Percentiles rank a stretch among this genome's conserved stretches.
Conservation (phyloP, 176 grass and related monocot species). For the Luzula sylvatica region DNA sequence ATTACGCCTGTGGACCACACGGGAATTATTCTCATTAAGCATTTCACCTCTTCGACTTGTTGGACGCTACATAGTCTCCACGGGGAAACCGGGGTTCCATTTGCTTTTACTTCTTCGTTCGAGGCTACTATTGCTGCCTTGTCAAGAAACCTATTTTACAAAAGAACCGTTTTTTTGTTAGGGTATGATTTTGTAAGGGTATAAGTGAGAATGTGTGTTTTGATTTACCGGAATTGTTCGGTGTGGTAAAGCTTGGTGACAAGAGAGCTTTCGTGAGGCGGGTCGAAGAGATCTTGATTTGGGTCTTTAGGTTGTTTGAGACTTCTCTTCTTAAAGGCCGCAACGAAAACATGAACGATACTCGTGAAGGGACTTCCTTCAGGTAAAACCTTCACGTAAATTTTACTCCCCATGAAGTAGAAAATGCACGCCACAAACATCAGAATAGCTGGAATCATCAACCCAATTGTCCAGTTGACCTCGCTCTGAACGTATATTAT, state of each 20-base stretch:
- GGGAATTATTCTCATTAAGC: conserved; percentile 63
- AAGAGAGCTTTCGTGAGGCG: conserved; percentile 58
- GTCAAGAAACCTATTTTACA: conserved; percentile 43
- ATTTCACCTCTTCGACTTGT: conserved; percentile 92
- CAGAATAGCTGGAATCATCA: conserved; percentile 59
- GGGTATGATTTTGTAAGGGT: neutral
- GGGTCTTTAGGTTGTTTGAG: conserved; percentile 60
- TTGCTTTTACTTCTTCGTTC: conserved; percentile 30
- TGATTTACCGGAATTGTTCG: conserved; percentile 54
- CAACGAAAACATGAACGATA: conserved; percentile 51
- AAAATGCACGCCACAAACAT: conserved; percentile 73
- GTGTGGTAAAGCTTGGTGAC: conserved; percentile 64
- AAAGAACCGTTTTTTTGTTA: neutral
- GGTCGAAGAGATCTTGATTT: conserved; percentile 70
- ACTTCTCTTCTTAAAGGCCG: conserved; percentile 36
- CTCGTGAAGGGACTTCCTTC: conserved; percentile 85
- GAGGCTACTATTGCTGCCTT: conserved; percentile 58
- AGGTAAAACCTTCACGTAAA: conserved; percentile 58
- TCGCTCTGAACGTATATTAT: conserved; percentile 99
- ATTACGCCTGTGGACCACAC: conserved; percentile 84
- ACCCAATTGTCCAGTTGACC: conserved; percentile 75
- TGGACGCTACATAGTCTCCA: conserved; percentile 77
- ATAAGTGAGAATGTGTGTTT: neutral
- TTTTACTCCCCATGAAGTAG: conserved; percentile 71
- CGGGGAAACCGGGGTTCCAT: conserved; percentile 25